These are phyloP conservation scores for Blastocystis sp. DNA, from an alignment of 352 stramenopile genomes.

Conservation along the genomic window DNA sequence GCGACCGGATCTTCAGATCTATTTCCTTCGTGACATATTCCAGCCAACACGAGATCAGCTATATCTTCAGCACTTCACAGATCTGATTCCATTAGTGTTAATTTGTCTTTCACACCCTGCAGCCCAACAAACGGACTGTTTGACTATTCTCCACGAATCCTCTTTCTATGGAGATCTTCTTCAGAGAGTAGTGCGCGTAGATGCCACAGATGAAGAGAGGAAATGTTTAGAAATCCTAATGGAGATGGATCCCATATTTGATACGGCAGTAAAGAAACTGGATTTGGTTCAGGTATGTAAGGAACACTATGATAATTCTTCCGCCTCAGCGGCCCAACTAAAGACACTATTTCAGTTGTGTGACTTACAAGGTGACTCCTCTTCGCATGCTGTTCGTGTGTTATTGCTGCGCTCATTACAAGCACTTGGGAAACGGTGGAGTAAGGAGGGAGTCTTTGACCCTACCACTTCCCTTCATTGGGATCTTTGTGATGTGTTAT, in stretches of 20 bases:
- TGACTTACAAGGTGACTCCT: not conserved
- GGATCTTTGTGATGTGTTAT: not conserved
- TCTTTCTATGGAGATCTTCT: not conserved
- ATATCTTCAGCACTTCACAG: not conserved
- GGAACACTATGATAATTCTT: not conserved
- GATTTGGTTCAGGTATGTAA: not conserved
- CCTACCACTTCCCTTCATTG: not conserved
- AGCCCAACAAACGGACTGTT: not conserved
- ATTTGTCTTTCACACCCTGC: not conserved
- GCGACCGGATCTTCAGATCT: not conserved
- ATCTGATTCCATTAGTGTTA: not conserved
- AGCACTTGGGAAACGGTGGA: not conserved
- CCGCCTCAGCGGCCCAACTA: not conserved
- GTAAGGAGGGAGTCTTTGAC: not conserved
- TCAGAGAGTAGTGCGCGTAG: not conserved
- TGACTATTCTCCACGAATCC: not conserved
- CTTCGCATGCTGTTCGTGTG: not conserved
- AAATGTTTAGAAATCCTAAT: not conserved
- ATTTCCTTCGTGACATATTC: not conserved
- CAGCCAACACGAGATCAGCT: not conserved
- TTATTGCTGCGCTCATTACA: constrained; percentile 21
- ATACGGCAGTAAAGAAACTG: not conserved
- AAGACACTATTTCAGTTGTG: not conserved
- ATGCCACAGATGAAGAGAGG: not conserved
- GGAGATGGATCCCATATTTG: not conserved